These are phyloP conservation scores for Leishmania guyanensis DNA, from an alignment of 208 protist species.

Conservation along the genomic window DNA sequence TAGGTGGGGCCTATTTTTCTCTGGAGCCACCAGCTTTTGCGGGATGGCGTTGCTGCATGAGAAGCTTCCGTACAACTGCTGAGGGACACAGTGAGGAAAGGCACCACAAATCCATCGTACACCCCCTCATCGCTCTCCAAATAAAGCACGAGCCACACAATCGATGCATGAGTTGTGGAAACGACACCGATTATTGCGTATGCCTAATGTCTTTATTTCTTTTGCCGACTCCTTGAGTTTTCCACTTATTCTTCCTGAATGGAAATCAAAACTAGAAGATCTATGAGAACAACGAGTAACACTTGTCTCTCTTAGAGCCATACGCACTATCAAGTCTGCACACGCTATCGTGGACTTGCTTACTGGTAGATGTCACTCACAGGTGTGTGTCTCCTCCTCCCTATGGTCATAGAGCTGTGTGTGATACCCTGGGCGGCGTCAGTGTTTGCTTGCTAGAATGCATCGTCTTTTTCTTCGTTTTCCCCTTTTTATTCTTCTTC, in stretches of 20 bases:
- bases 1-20: conserved; percentile 43
- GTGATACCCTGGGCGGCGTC: neutral
- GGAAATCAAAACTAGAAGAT: neutral
- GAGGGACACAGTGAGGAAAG: neutral
- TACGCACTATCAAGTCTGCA: neutral
- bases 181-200: neutral
- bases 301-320: neutral
- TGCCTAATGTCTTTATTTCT: neutral
- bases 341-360: neutral
- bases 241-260: neutral
- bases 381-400: neutral
- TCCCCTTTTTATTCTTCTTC: neutral
- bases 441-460: neutral
- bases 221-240: neutral
- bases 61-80: conserved; percentile 47
- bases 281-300: neutral
- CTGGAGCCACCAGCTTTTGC: conserved; percentile 48
- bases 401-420: neutral
- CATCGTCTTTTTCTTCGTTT: neutral
- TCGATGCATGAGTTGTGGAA: neutral
- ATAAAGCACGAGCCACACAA: neutral
- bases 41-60: conserved; percentile 48
- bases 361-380: neutral
- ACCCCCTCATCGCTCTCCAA: neutral
- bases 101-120: neutral